Base-by-base conservation (phyloP, 306 rosid genomes). In the Vigna angularis region DNA sequence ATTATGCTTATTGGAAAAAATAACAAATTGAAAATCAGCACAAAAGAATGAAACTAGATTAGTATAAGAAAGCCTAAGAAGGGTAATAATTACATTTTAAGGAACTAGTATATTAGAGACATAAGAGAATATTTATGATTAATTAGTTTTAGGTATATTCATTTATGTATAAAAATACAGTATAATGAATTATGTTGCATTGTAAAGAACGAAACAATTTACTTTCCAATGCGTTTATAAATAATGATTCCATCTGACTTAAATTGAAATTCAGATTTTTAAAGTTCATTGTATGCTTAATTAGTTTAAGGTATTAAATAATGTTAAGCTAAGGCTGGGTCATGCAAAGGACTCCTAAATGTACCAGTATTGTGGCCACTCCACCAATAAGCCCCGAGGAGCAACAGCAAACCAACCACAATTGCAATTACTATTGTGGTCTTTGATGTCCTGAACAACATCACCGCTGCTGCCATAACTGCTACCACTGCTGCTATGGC, bases 301-400 rank as follows among this genome's bases (percentile, higher is more conserved):
- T 77, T 73, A 58, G 63, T 82, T 72, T 71, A 75, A 52, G 66
- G 81, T 81, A 77, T 83, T 62, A 62, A 61, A 79, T 78, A 50
- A 79, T 68, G 73, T 76, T 81, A 85, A 78, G 81, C 86, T 83
- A 86, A 89, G 83, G 81, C 88, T 84, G 72, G 90, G 87, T 82
- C 78, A 61, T 77, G 80, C 74, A 88, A 81, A 83, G n/a, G 87
- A 89, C 88, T 83, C 83, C 84, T 86, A 85, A 73, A 78, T 79
- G 84, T 75, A 83, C 89, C 86, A 86, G 91, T 82, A 80, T 45
- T 79, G 86, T 66, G 69, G 86, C 96, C 90, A 83, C 79, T 86
- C 92, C 95, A 92, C 94, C 90, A 87, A 84, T 32, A 72, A 72
- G 92, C 88, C 93, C 95, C 90, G 76, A 92, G 80, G 79, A 88